Evolutionary conservation across 495 filamentous ascomycete genomes (phyloP).

Genomic region (Podospora conica): DNA sequence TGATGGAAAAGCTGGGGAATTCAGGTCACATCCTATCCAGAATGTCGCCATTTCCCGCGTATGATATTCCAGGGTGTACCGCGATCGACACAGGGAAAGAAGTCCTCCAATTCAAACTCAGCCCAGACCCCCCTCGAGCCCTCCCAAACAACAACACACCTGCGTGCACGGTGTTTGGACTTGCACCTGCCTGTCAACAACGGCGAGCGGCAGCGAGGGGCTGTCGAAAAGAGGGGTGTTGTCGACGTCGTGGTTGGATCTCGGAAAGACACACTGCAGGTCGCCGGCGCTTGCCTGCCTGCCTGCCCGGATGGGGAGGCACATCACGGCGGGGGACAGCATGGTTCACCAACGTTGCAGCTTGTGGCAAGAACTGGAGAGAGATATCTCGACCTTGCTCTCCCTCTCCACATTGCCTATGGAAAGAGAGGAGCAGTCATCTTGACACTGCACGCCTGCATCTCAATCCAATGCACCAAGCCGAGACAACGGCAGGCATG

Average conservation of each 20-base stretch:
- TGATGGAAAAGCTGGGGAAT: too few relatives aligned
- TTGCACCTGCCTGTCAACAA: not conserved
- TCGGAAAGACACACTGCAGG: not conserved
- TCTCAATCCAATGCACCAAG: not conserved
- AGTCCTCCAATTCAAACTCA: not conserved
- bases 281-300: not conserved
- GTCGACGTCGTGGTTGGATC: not conserved
- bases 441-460: not conserved
- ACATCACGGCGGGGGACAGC: not conserved
- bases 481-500: not conserved
- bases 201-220: not conserved
- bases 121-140: not conserved
- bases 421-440: not conserved
- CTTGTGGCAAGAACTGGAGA: too few relatives aligned
- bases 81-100: not conserved
- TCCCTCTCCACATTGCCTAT: not conserved
- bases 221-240: not conserved
- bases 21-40: too few relatives aligned
- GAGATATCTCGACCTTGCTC: not conserved
- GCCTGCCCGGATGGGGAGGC: not conserved
- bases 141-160: not conserved
- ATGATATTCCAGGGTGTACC: not conserved
- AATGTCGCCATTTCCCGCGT: not conserved
- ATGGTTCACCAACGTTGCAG: not conserved
- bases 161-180: not conserved